Conservation (phyloP, 1,284 basidiomycete genomes). For the Ceratobasidium sp. region DNA sequence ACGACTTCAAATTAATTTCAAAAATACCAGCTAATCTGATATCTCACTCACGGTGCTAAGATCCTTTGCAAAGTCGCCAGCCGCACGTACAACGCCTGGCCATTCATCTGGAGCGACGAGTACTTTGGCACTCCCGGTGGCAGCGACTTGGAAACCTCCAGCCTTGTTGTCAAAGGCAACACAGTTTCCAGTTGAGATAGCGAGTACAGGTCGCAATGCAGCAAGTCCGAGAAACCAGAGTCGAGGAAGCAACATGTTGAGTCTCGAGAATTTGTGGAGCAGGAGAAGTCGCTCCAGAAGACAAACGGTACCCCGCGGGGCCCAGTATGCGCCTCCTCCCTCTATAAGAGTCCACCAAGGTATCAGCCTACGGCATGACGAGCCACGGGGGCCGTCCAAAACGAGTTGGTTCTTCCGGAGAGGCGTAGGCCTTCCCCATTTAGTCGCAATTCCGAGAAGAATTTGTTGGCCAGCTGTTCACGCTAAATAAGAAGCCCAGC, state of each 20-base stretch:
- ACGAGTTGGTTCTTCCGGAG: not conserved
- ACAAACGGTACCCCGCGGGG: slow-evolving; percentile 25
- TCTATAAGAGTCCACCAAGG: slow-evolving; percentile 2
- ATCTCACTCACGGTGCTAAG: slow-evolving; percentile 59
- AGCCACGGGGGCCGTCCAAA: slow-evolving; percentile 1
- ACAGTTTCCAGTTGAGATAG: slow-evolving; percentile 39
- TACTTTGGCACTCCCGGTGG: slow-evolving; percentile 55
- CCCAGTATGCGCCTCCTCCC: not conserved
- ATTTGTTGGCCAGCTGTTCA: not conserved
- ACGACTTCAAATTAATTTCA: not conserved
- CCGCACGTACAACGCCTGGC: slow-evolving; percentile 74
- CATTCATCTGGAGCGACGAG: slow-evolving; percentile 70
- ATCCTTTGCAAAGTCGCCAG: slow-evolving; percentile 71
- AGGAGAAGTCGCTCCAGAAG: slow-evolving; percentile 1
- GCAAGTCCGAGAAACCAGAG: slow-evolving; percentile 27
- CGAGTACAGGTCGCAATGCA: slow-evolving; percentile 13
- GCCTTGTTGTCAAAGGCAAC: slow-evolving; percentile 46
- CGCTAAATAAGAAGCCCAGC: no score
- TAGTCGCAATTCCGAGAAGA: not conserved
- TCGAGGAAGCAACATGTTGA: slow-evolving; percentile 28
- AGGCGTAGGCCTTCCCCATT: not conserved
- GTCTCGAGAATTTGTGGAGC: slow-evolving; percentile 15
- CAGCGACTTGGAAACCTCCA: slow-evolving; percentile 49
- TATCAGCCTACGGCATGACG: not conserved
- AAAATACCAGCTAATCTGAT: not conserved